These are phyloP conservation scores for Beta macrorhiza DNA, from an alignment of 179 eudicot genomes.

Conservation along the genomic window DNA sequence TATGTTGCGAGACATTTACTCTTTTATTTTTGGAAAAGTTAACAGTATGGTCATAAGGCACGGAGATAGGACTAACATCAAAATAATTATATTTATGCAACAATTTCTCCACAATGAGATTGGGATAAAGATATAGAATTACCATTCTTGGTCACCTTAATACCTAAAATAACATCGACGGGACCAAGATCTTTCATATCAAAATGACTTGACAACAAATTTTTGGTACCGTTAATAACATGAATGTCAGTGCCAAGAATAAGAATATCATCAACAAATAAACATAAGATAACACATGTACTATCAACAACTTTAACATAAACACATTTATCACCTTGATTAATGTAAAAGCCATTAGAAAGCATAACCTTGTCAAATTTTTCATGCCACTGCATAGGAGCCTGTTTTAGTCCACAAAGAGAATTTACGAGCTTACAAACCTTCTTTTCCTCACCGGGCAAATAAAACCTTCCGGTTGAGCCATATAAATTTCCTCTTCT, in stretches of 20 bases:
- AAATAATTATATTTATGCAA: background rate
- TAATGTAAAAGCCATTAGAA: background rate
- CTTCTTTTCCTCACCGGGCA: background rate
- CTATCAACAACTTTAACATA: background rate
- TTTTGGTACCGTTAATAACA: background rate
- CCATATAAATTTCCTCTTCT: no score
- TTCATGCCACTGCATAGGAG: background rate
- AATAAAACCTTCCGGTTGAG: background rate
- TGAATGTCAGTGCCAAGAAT: background rate
- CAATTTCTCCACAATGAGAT: background rate
- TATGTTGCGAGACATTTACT: no score
- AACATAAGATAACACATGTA: background rate
- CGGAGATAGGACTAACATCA: background rate
- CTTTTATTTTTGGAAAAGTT: no score
- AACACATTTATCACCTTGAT: background rate
- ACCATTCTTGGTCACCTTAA: background rate
- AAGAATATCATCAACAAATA: background rate
- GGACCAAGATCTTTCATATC: constrained; percentile 6
- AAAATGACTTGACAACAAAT: background rate
- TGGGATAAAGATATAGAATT: background rate
- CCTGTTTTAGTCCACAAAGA: background rate
- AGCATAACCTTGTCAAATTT: background rate
- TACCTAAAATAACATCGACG: background rate
- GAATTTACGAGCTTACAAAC: background rate
- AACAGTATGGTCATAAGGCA: background rate